Base-by-base conservation (phyloP, 2,329 filamentous ascomycete species). In the Daldinia sp. region DNA sequence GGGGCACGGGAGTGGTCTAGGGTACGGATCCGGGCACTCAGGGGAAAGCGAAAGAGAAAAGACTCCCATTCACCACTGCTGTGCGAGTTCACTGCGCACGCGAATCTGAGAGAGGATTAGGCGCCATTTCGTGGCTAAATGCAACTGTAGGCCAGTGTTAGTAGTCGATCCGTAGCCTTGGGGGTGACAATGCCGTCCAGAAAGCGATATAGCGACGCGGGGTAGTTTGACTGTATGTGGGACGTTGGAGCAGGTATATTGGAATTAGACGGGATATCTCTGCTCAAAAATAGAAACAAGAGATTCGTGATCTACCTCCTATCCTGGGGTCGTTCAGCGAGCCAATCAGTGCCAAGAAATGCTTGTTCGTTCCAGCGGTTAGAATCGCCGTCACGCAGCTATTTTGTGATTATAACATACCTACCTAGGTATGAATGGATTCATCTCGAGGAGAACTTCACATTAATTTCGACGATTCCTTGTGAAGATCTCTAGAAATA, bases 211-310 rank as follows among this genome's bases (percentile, higher is more conserved):
- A 56, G 30, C n/a, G 34, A 34, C 57, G 64, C 64, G 64, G 64
- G 64, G 64, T 67, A 67, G 58, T 27, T n/a, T 60, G 43, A 45
- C 21, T 21, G 47, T 15, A 56, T 41, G 51, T 60, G 32, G 47
- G 47, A 50, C 27, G 54, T 64, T 64, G 64, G 64, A 61, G 61
- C 50, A 58, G 7, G 39, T 55, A 54, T 61, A 58, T 51, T 29
- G 32, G 45, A 48, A 58, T 51, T 29, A 37, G 45, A 48, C 47
- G 37, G 41, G 63, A 30, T 30, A 27, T 17, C 29, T 37, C 32
- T n/a, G n/a, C n/a, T 67, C 64, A 34, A 56, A 67, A 66, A 58
- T 64, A 61, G 61, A 62, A 62, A 49, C 55, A 60, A 41, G 6
- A 48, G 35, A 47, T 45, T 30, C 30, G 35, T 25, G 47, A 55